phyloP scores from a whole-genome alignment of 352 stramenopile genomes.

The Phytophthora syringae region DNA sequence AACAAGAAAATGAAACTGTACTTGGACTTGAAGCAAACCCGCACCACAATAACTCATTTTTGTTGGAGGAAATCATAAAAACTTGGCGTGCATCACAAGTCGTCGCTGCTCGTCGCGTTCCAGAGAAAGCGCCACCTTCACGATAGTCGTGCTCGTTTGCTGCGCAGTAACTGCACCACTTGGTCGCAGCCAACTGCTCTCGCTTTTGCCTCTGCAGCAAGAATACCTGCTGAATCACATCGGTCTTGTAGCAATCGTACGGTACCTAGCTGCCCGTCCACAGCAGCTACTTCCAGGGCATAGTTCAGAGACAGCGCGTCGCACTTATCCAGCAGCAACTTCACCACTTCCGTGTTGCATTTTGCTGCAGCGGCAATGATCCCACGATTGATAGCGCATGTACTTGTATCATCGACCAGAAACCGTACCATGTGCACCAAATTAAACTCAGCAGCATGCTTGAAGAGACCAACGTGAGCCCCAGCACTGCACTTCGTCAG shows the following conservation, averaged over 20 bases:
- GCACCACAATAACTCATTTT: too few relatives aligned
- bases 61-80: too few relatives aligned
- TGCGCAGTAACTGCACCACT: not conserved
- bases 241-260: not conserved
- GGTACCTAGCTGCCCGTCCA: not conserved
- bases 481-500: not conserved
- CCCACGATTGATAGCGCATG: not conserved
- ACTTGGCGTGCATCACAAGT: too few relatives aligned
- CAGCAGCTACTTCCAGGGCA: not conserved
- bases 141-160: not conserved
- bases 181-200: not conserved
- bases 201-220: not conserved
- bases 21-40: too few relatives aligned
- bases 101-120: too few relatives aligned
- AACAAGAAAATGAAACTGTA: too few relatives aligned
- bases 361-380: not conserved
- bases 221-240: not conserved
- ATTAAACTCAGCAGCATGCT: not conserved
- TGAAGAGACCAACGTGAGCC: not conserved
- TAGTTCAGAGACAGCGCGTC: not conserved
- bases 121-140: too few relatives aligned
- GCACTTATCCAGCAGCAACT: not conserved
- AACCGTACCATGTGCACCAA: not conserved
- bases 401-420: not conserved
- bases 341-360: not conserved